Evolutionary conservation across 2,329 filamentous ascomycete genomes (phyloP), one percentile per base, ranked within the genome.

Genomic region (Mycosphaerella sp.): DNA sequence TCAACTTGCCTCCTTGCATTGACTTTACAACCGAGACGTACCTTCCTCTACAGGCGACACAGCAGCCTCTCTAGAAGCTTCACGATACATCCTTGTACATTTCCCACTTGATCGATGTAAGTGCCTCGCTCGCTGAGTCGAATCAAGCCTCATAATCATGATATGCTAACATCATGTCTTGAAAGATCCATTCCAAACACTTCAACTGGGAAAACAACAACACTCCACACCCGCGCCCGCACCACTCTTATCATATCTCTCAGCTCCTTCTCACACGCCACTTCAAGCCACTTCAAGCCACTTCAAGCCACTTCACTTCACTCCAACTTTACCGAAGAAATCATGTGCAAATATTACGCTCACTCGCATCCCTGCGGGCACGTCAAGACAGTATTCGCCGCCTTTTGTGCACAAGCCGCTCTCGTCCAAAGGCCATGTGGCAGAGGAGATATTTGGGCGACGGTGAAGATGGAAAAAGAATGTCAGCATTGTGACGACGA

Each of bases 311-410:
- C n/a, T n/a, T n/a, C n/a, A n/a, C n/a, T 27, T 45, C 27, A 34
- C 13, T 39, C 17, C 44, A 16, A 47, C 8, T 25, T 21, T 5
- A 25, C 2, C 21, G n/a, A 25, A 25, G 21, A 25, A 21, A 21
- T 21, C 45, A 75, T 75, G 73, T 74, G 72, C 64, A 71, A 68
- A 61, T 75, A 73, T 63, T 73, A 75, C 62, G 73, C 72, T 42
- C 73, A 75, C 64, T 67, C 64, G 3, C 68, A 75, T 63, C 61
- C 63, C 12, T 75, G 73, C 60, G 72, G 72, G 40, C 73, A 75
- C 59, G 72, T 70, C 13, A 63, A 66, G 50, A 73, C 64, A 9
- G 63, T 70, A 44, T 68, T 69, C 50, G 65, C 67, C 14, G 60
- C 57, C 17, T 66, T 64, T 55, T 70, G 67, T 52, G 44, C 64